Evolutionary conservation across 352 stramenopile species (phyloP).

Genomic region (Elongisporangium senticosum): DNA sequence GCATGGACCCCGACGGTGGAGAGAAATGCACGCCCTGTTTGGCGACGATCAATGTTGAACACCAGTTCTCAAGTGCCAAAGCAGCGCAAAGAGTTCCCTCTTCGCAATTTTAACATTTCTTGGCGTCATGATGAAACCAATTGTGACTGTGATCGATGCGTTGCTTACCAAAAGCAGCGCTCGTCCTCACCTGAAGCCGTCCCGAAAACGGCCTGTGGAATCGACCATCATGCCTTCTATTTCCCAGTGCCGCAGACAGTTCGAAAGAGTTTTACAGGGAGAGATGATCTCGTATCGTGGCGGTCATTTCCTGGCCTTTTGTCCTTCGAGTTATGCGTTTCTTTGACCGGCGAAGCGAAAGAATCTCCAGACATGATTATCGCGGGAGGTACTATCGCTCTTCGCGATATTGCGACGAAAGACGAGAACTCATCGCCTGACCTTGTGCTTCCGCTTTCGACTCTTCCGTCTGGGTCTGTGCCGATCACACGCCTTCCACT

Average conservation of each 20-base stretch:
- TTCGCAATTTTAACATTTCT: slow-evolving; percentile 76
- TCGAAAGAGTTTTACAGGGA: slow-evolving; percentile 71
- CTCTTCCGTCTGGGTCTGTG: slow-evolving; percentile 14
- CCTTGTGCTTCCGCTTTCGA: slow-evolving; percentile 30
- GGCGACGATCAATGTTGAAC: slow-evolving; percentile 28
- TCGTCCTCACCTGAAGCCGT: slow-evolving; percentile 2
- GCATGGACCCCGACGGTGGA: slow-evolving; percentile 69
- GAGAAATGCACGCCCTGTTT: slow-evolving; percentile 42
- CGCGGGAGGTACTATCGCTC: slow-evolving; percentile 40
- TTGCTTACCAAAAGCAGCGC: slow-evolving; percentile 14
- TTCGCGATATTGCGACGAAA: slow-evolving; percentile 25
- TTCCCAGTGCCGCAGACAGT: slow-evolving; percentile 74
- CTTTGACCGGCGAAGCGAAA: slow-evolving; percentile 60
- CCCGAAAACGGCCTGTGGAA: slow-evolving; percentile 22
- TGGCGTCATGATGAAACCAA: slow-evolving; percentile 51
- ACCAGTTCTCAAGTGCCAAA: slow-evolving; percentile 33
- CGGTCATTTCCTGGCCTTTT: slow-evolving; percentile 64
- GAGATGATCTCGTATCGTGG: slow-evolving; percentile 73
- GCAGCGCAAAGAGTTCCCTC: slow-evolving; percentile 54
- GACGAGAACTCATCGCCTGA: slow-evolving; percentile 24
- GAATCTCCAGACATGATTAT: slow-evolving; percentile 61
- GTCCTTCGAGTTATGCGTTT: slow-evolving; percentile 72
- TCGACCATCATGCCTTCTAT: slow-evolving; percentile 82
- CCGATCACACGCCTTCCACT: not conserved
- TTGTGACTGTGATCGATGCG: slow-evolving; percentile 53